phyloP scores from a whole-genome alignment of 139 green algal species.

The Desmodesmus armatus region DNA sequence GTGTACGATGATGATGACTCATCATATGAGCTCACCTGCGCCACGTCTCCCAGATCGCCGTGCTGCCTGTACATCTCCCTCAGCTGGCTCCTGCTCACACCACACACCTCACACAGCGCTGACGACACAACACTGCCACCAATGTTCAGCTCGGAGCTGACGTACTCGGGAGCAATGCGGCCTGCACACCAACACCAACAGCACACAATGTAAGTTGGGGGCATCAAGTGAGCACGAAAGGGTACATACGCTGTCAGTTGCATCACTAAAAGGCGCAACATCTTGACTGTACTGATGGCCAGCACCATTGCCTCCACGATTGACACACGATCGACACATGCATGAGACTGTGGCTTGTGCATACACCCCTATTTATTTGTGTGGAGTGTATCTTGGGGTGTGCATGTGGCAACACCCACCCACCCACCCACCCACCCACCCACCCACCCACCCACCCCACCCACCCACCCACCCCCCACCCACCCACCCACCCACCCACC shows the following conservation, averaged over 20 bases:
- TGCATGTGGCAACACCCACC: no score
- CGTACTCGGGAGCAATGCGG: conserved; percentile 79
- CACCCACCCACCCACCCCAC: no score
- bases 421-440: no score
- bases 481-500: no score
- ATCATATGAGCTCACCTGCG: conserved; percentile 48
- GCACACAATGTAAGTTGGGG: no score
- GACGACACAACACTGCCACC: conserved; percentile 74
- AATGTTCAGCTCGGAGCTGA: conserved; percentile 73
- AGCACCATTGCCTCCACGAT: no score
- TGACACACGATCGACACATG: no score
- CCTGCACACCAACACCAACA: conserved; percentile 65
- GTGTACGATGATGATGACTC: background rate
- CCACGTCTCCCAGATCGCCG: conserved; percentile 90
- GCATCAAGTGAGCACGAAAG: no score
- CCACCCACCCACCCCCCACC: no score
- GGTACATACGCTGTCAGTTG: no score
- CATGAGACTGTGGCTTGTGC: background rate
- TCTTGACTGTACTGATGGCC: no score
- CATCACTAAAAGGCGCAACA: no score
- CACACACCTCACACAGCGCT: conserved; percentile 73
- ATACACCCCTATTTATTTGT: background rate
- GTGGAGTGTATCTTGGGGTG: background rate
- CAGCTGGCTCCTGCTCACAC: conserved; percentile 63
- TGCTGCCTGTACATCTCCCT: conserved; percentile 77